Percentiles rank a stretch among this genome's conserved stretches.
Evolutionary conservation across 2,329 filamentous ascomycete genomes (phyloP).

Genomic region (Zelopaecilomyces penicillatus): DNA sequence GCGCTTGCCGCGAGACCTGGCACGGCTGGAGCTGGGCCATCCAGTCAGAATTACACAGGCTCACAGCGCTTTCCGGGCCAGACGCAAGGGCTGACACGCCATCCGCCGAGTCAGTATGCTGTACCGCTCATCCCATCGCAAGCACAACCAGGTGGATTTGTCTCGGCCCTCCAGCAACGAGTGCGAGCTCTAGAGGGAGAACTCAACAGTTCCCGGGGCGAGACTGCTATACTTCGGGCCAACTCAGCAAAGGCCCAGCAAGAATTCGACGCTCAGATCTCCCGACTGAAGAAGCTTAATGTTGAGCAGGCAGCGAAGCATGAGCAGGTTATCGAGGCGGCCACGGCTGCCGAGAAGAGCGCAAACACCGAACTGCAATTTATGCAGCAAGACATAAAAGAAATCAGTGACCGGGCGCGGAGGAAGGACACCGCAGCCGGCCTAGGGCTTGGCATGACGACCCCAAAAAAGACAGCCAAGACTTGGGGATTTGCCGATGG

Average conservation of each 20-base stretch:
- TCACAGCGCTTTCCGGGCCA: slow-evolving; percentile 24
- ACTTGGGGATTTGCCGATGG: slow-evolving; percentile 60
- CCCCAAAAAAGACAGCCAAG: slow-evolving; percentile 52
- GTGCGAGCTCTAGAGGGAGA: slow-evolving; percentile 46
- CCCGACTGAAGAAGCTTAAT: slow-evolving; percentile 52
- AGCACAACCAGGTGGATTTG: slow-evolving; percentile 24
- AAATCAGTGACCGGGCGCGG: slow-evolving; percentile 42
- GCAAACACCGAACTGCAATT: slow-evolving; percentile 65
- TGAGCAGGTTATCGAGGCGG: slow-evolving; percentile 54
- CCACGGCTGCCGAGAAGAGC: slow-evolving; percentile 56
- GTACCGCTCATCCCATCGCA: slow-evolving; percentile 23
- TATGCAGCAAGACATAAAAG: slow-evolving; percentile 60
- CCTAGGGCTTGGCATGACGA: slow-evolving; percentile 29
- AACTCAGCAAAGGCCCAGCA: slow-evolving; percentile 55
- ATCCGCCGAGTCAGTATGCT: slow-evolving; percentile 33
- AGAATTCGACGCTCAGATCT: slow-evolving; percentile 55
- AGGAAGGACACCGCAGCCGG: slow-evolving; percentile 32
- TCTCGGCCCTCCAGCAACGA: slow-evolving; percentile 43
- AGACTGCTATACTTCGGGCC: slow-evolving; percentile 65
- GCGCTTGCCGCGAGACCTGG: slow-evolving; percentile 12
- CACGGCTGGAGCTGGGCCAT: slow-evolving; percentile 8
- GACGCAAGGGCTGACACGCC: slow-evolving; percentile 19
- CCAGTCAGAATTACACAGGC: slow-evolving; percentile 17
- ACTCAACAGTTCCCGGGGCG: slow-evolving; percentile 57
- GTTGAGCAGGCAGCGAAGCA: slow-evolving; percentile 56